Percentiles rank a stretch among this genome's conserved stretches.
Evolutionary conservation across 2,329 filamentous ascomycete genomes (phyloP).

Genomic region (Diplodia mutila): DNA sequence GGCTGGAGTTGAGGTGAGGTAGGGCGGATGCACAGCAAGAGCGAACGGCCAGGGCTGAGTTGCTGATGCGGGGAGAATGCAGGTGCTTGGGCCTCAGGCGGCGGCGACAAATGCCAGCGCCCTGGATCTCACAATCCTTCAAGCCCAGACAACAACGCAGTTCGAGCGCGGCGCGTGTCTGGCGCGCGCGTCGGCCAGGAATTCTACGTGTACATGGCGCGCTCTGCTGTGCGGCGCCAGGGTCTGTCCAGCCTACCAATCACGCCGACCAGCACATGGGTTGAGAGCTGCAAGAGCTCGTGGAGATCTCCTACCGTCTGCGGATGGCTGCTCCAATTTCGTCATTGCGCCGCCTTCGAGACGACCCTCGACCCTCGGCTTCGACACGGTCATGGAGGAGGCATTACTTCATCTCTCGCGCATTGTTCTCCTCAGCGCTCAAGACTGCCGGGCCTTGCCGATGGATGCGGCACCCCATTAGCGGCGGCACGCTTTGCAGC

Average conservation of each 20-base stretch:
- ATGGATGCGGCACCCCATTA: neutral
- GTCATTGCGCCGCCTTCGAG: slow-evolving; percentile 8
- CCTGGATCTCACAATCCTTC: neutral
- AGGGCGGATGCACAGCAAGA: slow-evolving; percentile 10
- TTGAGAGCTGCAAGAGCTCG: slow-evolving; percentile 19
- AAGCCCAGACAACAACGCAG: neutral
- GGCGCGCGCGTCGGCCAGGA: neutral
- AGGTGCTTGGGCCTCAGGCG: slow-evolving; percentile 21
- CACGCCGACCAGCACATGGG: slow-evolving; percentile 5
- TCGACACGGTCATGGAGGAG: no score
- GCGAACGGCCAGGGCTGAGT: slow-evolving; percentile 18
- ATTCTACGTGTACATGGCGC: slow-evolving; percentile 1
- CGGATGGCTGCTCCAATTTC: slow-evolving; percentile 18
- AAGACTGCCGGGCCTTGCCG: neutral
- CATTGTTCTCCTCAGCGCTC: neutral
- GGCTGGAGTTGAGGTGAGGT: slow-evolving; percentile 18
- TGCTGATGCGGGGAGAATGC: slow-evolving; percentile 18
- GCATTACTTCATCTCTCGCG: neutral
- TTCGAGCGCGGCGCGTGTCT: neutral
- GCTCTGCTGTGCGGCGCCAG: neutral
- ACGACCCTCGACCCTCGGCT: no score
- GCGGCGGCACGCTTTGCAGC: neutral
- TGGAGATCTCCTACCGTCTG: slow-evolving; percentile 18
- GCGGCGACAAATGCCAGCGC: neutral
- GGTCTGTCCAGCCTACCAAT: slow-evolving; percentile 14